Evolutionary conservation across 2,329 filamentous ascomycete species (phyloP).

Genomic region (Cercospora canescens): DNA sequence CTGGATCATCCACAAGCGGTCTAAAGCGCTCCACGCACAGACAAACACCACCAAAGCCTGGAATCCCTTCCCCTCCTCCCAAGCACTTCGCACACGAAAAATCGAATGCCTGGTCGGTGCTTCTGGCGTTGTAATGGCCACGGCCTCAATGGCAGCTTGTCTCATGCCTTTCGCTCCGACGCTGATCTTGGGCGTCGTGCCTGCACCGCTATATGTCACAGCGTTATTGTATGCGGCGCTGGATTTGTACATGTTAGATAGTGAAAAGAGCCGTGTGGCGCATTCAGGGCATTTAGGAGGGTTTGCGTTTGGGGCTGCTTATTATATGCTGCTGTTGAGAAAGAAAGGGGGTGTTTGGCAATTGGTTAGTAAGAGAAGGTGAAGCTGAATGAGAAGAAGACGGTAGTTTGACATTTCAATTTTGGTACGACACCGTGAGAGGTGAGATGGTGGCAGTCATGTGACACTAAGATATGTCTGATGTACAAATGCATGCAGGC

Average conservation of each 20-base stretch:
- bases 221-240: slow-evolving; percentile 38
- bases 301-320: slow-evolving; percentile 39
- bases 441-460: neutral
- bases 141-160: slow-evolving; percentile 41
- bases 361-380: neutral
- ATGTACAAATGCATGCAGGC: slow-evolving; percentile 5
- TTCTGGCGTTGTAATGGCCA: slow-evolving; percentile 44
- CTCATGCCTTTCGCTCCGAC: slow-evolving; percentile 39
- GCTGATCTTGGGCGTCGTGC: slow-evolving; percentile 40
- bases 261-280: slow-evolving; percentile 30
- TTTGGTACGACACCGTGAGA: neutral
- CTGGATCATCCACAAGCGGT: slow-evolving; percentile 24
- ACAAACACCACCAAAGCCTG: neutral
- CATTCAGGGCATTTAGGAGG: slow-evolving; percentile 51
- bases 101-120: slow-evolving; percentile 36
- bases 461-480: slow-evolving; percentile 3
- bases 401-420: neutral
- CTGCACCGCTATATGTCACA: slow-evolving; percentile 42
- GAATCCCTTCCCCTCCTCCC: neutral
- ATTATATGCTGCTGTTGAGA: slow-evolving; percentile 26
- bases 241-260: slow-evolving; percentile 42
- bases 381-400: neutral
- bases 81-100: neutral
- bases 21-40: neutral
- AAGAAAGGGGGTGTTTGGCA: slow-evolving; percentile 3